Conservation (phyloP, 2,329 filamentous ascomycete species). For the Calonectria crousiana region DNA sequence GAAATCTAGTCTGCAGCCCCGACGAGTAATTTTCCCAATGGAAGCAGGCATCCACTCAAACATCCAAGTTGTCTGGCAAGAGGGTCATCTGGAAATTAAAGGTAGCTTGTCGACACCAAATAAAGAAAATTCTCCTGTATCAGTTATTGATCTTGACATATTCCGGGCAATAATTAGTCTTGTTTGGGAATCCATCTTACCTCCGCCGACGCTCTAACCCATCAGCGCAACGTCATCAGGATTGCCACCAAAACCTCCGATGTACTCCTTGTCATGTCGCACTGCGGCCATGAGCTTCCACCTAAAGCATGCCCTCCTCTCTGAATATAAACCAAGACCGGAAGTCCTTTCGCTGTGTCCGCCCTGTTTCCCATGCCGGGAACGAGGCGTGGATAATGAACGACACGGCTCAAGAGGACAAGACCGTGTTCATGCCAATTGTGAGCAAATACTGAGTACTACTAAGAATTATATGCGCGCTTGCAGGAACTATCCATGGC, state of each 20-base stretch:
- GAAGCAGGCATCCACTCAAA: slow-evolving; percentile 13
- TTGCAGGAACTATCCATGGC: neutral
- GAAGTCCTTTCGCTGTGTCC: neutral
- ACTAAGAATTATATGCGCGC: neutral
- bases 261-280: slow-evolving; percentile 17
- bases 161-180: neutral
- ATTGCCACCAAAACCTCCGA: slow-evolving; percentile 28
- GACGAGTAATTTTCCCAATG: neutral
- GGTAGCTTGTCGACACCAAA: neutral
- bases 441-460: neutral
- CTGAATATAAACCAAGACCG: slow-evolving; percentile 27
- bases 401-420: neutral
- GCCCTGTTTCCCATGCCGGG: neutral
- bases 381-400: neutral
- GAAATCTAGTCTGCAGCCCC: neutral
- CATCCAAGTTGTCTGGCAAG: neutral
- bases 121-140: neutral
- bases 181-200: neutral
- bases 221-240: slow-evolving; percentile 13
- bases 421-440: neutral
- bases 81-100: slow-evolving; percentile 6
- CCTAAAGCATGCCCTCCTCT: slow-evolving; percentile 27
- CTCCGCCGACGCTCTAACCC: slow-evolving; percentile 27
- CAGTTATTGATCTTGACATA: neutral
- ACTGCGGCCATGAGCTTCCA: slow-evolving; percentile 30